phyloP scores from a whole-genome alignment of 768 basidiomycete species.

The Leccinum fibrillosum region DNA sequence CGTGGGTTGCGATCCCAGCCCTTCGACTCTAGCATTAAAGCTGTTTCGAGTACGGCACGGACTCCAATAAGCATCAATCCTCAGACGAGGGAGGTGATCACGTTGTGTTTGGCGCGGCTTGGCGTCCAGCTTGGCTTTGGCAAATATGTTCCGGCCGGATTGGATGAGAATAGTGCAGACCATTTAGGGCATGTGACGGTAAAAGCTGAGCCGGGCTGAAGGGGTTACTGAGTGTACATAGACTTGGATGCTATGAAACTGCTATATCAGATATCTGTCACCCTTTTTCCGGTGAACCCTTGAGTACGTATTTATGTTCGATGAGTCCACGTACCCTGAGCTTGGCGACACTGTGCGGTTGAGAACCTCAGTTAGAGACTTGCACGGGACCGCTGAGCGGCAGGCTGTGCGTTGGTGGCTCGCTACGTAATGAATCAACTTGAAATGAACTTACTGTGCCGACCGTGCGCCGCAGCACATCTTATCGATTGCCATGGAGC shows the following conservation, averaged over 20 bases:
- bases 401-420: neutral
- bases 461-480: neutral
- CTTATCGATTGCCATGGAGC: neutral
- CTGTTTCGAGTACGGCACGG: neutral
- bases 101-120: conserved; percentile 31
- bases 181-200: neutral
- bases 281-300: neutral
- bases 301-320: neutral
- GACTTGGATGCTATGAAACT: neutral
- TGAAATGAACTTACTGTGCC: neutral
- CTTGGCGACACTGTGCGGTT: neutral
- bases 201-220: conserved; percentile 10
- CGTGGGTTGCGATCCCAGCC: conserved; percentile 31
- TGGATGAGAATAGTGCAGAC: neutral
- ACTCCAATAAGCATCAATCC: conserved; percentile 1
- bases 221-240: too few species aligned
- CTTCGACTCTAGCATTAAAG: conserved; percentile 1
- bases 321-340: neutral
- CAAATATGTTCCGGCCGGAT: neutral
- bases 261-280: neutral
- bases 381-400: too few species aligned
- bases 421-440: neutral
- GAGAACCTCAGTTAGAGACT: neutral
- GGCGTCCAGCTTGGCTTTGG: conserved; percentile 28
- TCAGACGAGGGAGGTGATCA: conserved; percentile 16